These are phyloP conservation scores for Aspergillus ostianus DNA, from an alignment of 495 filamentous ascomycete species.

Conservation along the genomic window DNA sequence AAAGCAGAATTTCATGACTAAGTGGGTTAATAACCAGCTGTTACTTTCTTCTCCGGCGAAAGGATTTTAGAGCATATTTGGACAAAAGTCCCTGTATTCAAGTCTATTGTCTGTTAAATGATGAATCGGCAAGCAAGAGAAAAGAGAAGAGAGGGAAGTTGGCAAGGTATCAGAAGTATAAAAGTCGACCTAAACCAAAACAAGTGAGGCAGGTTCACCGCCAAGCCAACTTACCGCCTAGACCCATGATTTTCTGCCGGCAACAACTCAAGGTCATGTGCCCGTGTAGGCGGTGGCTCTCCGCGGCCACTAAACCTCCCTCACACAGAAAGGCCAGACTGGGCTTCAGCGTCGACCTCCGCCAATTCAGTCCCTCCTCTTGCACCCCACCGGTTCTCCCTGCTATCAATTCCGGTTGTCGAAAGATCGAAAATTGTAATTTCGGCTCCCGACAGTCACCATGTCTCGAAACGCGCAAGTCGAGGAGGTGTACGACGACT, in stretches of 20 bases:
- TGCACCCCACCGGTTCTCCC: conserved; percentile 5
- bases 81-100: no score
- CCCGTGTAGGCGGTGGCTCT: neutral
- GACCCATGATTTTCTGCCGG: neutral
- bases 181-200: no score
- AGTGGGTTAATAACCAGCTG: no score
- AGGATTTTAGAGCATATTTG: no score
- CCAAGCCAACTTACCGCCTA: neutral
- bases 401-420: conserved; percentile 5
- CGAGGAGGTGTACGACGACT: conserved; percentile 88
- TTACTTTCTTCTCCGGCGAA: no score
- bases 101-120: no score
- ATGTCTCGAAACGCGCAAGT: conserved; percentile 83
- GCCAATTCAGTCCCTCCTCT: conserved; percentile 11
- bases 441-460: conserved; percentile 6
- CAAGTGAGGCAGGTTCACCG: neutral
- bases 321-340: conserved; percentile 29
- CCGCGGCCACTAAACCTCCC: conserved; percentile 17
- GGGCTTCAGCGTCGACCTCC: conserved; percentile 2
- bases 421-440: neutral
- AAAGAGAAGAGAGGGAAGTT: no score
- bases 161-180: no score
- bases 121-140: no score
- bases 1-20: no score
- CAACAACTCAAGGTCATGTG: neutral